Evolutionary conservation across 495 filamentous ascomycete species (phyloP).

Genomic region (Daldinia vernicosa): DNA sequence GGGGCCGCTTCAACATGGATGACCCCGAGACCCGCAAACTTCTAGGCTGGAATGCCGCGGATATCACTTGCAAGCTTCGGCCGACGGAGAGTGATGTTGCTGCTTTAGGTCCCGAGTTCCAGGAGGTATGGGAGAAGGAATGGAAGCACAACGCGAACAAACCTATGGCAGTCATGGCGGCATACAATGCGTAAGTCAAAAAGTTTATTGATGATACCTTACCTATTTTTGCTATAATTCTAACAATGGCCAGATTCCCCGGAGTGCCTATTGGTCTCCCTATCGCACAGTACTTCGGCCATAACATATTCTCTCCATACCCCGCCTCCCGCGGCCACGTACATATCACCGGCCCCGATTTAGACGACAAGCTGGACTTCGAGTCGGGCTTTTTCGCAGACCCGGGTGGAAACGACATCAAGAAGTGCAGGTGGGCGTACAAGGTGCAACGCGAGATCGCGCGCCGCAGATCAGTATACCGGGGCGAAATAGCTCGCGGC

Average conservation of each 20-base stretch:
- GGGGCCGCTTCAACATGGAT: constrained; percentile 18
- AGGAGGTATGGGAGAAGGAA: constrained; percentile 53
- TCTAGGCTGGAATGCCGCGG: constrained; percentile 57
- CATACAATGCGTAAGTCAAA: constrained; percentile 38
- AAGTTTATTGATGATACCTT: no score
- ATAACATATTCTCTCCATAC: not conserved
- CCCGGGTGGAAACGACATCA: not conserved
- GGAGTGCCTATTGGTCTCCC: not conserved
- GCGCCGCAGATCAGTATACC: not conserved
- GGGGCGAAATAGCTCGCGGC: not conserved
- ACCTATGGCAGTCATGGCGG: constrained; percentile 50
- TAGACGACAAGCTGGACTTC: not conserved
- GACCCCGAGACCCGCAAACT: constrained; percentile 32
- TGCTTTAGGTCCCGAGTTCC: constrained; percentile 51
- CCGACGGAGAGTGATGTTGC: constrained; percentile 53
- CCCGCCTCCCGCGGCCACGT: not conserved
- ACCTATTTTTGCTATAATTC: not conserved
- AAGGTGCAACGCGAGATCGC: not conserved
- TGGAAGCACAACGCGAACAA: constrained; percentile 50
- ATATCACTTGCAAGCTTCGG: constrained; percentile 55
- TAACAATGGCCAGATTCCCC: not conserved
- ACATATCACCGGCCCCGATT: not conserved
- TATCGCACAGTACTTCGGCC: not conserved
- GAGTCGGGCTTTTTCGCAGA: not conserved
- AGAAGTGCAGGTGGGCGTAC: not conserved